A percentile compares a stretch with the other conserved stretches of the same genome.
Conservation (phyloP, 345 rosid species). For the Hirschfeldia incana region DNA sequence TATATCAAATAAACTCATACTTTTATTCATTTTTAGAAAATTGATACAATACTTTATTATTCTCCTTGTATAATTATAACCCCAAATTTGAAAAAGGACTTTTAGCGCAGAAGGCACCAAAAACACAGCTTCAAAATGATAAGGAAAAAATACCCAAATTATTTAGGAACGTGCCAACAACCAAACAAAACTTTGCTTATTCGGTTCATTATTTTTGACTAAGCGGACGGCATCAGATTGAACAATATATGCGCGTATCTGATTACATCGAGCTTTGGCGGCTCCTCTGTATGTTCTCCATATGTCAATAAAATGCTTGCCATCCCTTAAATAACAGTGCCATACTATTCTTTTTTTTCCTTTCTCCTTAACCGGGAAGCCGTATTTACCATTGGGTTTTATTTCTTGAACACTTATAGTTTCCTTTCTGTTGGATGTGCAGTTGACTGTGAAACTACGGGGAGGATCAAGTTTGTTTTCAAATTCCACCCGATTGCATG, state of each 20-base stretch:
- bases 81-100: no score
- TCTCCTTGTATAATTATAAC: no score
- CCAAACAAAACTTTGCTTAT: background rate
- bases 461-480: background rate
- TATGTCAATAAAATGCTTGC: background rate
- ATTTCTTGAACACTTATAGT: background rate
- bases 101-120: no score
- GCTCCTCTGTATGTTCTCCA: constrained; percentile 25
- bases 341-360: background rate
- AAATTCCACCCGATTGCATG: background rate
- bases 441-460: background rate
- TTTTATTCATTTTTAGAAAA: no score
- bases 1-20: no score
- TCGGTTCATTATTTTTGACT: background rate
- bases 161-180: no score
- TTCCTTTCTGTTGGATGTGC: background rate
- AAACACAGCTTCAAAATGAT: no score
- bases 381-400: background rate
- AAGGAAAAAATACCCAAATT: no score
- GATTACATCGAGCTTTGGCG: background rate
- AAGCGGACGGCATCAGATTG: background rate
- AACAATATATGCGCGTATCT: background rate
- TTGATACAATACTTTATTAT: no score
- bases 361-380: background rate
- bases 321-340: constrained; percentile 1